Percentiles rank a stretch among this genome's conserved stretches.
Conservation (phyloP, 1,139 yeast genomes). For the Pichia sp. region DNA sequence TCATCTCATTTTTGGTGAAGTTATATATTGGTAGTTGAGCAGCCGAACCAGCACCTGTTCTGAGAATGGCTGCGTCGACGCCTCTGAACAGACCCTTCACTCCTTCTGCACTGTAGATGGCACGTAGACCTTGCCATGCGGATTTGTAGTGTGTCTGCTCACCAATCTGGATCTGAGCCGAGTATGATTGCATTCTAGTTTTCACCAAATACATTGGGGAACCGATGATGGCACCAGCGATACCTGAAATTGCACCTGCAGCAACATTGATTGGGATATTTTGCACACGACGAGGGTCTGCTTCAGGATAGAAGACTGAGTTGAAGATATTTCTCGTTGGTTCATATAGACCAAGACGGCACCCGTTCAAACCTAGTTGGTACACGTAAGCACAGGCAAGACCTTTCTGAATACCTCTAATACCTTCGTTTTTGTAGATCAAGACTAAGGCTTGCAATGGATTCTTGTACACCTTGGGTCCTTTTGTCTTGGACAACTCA, state of each 20-base stretch:
- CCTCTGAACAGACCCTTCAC: constrained; percentile 79
- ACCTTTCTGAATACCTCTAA: constrained; percentile 86
- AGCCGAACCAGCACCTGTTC: constrained; percentile 95
- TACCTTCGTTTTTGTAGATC: constrained; percentile 78
- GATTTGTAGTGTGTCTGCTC: constrained; percentile 85
- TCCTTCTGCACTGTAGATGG: constrained; percentile 67
- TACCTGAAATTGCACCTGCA: constrained; percentile 82
- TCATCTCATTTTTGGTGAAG: constrained; percentile 59
- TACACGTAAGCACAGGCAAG: constrained; percentile 76
- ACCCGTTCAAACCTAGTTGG: constrained; percentile 88
- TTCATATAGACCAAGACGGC: constrained; percentile 90
- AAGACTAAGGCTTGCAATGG: constrained; percentile 78
- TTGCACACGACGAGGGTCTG: constrained; percentile 51
- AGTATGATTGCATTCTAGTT: constrained; percentile 93
- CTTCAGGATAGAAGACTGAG: constrained; percentile 47
- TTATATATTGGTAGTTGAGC: constrained; percentile 94
- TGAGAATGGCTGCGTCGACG: constrained; percentile 85
- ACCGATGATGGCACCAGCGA: constrained; percentile 84
- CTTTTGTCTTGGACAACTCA: constrained; percentile 56
- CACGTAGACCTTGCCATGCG: constrained; percentile 61
- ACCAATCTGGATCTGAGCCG: constrained; percentile 64
- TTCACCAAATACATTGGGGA: constrained; percentile 89
- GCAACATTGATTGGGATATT: constrained; percentile 62
- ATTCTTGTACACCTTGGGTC: constrained; percentile 62
- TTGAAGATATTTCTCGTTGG: constrained; percentile 69